Evolutionary conservation across 345 rosid species (phyloP).

Genomic region (Reutealis trisperma): DNA sequence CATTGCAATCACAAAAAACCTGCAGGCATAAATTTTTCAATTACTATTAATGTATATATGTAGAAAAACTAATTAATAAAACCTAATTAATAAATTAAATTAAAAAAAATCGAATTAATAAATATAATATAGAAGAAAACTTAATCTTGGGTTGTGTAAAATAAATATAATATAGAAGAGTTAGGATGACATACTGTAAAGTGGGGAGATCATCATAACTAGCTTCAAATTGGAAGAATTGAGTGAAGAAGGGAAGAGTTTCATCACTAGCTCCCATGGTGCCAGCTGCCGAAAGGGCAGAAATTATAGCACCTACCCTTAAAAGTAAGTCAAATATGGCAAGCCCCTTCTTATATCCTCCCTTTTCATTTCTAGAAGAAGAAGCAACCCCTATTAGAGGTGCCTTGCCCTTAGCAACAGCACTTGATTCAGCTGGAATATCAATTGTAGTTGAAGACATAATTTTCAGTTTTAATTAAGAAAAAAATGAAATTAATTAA

Average conservation of each 20-base stretch:
- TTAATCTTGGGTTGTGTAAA: no score
- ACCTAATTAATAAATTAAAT: no score
- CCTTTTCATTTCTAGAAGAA: conserved; percentile 11
- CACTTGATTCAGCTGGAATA: conserved; percentile 21
- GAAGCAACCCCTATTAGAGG: conserved; percentile 9
- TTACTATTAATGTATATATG: neutral
- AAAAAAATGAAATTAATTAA: neutral
- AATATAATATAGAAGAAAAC: no score
- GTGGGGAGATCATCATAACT: conserved; percentile 71
- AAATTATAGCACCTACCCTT: conserved; percentile 55
- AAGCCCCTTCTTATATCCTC: conserved; percentile 54
- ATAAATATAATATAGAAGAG: no score
- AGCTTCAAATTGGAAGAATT: conserved; percentile 89
- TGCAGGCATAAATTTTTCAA: conserved; percentile 24
- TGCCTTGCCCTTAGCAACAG: conserved; percentile 24
- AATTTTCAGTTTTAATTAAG: neutral
- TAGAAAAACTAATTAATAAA: no score
- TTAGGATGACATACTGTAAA: conserved; percentile 44
- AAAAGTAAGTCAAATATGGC: conserved; percentile 72
- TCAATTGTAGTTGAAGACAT: conserved; percentile 6
- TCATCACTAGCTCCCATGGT: conserved; percentile 67
- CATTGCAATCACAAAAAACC: conserved; percentile 78
- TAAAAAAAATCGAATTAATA: no score
- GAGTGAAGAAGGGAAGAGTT: conserved; percentile 87
- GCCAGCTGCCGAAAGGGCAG: conserved; percentile 55